Conservation (phyloP, 345 rosid genomes). For the Arabidopsis suecica region DNA sequence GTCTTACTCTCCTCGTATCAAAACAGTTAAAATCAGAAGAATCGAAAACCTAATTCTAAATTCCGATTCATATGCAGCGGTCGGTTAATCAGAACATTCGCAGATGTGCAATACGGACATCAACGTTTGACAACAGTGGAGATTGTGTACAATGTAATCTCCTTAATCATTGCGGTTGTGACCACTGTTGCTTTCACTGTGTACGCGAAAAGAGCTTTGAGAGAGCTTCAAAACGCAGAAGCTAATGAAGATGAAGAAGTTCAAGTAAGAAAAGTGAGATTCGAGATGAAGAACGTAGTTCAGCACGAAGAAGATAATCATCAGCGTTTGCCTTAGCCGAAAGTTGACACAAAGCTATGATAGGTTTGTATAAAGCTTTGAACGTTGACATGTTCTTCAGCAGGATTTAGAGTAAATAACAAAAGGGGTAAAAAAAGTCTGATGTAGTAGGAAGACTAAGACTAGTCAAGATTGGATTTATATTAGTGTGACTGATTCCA, state of each 20-base stretch:
- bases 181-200: constrained; percentile 70
- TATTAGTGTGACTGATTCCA: constrained; percentile 36
- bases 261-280: constrained; percentile 32
- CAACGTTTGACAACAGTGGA: constrained; percentile 64
- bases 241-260: constrained; percentile 39
- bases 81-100: constrained; percentile 67
- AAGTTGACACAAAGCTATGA: background rate
- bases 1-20: constrained; percentile 7
- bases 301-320: constrained; percentile 40
- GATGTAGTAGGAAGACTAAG: constrained; percentile 28
- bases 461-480: constrained; percentile 29
- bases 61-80: constrained; percentile 59
- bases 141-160: constrained; percentile 70
- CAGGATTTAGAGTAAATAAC: constrained; percentile 37
- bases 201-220: constrained; percentile 64
- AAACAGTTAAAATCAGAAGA: background rate
- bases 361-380: constrained; percentile 38
- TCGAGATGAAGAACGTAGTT: constrained; percentile 64
- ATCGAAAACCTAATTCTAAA: background rate
- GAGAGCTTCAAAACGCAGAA: constrained; percentile 58
- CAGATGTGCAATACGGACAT: constrained; percentile 72
- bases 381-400: constrained; percentile 19
- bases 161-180: constrained; percentile 64
- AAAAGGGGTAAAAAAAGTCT: constrained; percentile 1
- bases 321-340: constrained; percentile 27